Conservation (phyloP, 2,329 filamentous ascomycete genomes). For the Fusarium sp. region DNA sequence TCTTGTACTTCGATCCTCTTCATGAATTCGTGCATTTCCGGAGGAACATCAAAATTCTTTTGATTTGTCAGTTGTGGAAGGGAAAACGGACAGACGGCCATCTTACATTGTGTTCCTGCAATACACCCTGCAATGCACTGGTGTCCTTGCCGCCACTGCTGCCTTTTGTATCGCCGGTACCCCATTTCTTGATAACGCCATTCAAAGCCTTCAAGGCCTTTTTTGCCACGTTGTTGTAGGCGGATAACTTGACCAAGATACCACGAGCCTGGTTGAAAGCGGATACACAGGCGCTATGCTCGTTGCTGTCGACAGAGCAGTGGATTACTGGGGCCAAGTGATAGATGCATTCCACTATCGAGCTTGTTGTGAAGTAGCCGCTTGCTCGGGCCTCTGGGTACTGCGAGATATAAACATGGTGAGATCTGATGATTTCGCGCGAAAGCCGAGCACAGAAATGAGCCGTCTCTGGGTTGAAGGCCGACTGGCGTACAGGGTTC, state of each 20-base stretch:
- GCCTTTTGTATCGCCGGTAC: too few relatives aligned
- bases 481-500: not conserved
- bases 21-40: too few relatives aligned
- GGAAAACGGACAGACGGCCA: too few relatives aligned
- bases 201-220: not conserved
- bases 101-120: not conserved
- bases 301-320: not conserved
- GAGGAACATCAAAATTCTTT: too few relatives aligned
- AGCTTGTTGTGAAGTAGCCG: not conserved
- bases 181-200: not conserved
- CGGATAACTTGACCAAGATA: not conserved
- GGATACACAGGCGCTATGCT: not conserved
- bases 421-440: not conserved
- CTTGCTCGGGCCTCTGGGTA: not conserved
- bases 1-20: too few relatives aligned
- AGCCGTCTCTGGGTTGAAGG: not conserved
- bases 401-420: not conserved
- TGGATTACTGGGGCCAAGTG: not conserved
- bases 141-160: not conserved
- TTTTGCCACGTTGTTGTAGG: not conserved
- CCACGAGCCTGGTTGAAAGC: not conserved
- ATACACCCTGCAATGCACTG: not conserved
- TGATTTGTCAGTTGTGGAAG: too few relatives aligned
- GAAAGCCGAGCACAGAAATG: not conserved
- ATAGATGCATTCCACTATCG: not conserved